Conservation (phyloP, 768 basidiomycete species). For the Fibroporia radiculosa region DNA sequence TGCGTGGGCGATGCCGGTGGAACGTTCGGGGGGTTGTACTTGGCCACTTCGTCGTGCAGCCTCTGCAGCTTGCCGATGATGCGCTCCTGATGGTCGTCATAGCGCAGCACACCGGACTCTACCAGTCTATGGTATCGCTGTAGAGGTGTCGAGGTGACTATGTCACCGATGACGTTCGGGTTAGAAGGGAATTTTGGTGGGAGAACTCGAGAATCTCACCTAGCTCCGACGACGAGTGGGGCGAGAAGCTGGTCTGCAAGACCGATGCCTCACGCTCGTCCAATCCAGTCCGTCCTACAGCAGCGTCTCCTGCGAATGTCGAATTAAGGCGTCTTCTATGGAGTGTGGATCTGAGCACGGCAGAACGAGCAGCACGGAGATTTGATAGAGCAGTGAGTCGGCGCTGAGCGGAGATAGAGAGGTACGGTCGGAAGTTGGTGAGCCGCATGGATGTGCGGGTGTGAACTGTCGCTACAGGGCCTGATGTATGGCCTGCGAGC, state of each 20-base stretch:
- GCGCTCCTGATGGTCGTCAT: slow-evolving; percentile 77
- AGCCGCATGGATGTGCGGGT: neutral
- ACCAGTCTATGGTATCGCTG: slow-evolving; percentile 43
- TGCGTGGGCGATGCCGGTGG: slow-evolving; percentile 28
- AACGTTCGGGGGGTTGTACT: slow-evolving; percentile 65
- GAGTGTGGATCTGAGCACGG: neutral
- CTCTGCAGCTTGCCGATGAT: slow-evolving; percentile 80
- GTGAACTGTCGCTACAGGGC: no score
- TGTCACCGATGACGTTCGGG: neutral
- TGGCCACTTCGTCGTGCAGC: slow-evolving; percentile 62
- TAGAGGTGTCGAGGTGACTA: slow-evolving; percentile 17
- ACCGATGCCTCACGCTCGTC: slow-evolving; percentile 1
- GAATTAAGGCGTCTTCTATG: slow-evolving; percentile 6
- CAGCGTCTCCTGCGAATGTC: slow-evolving; percentile 3
- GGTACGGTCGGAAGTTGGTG: neutral
- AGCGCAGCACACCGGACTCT: slow-evolving; percentile 43
- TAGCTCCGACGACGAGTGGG: neutral
- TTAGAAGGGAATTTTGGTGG: neutral
- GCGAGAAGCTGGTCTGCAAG: neutral
- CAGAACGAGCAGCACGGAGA: slow-evolving; percentile 1
- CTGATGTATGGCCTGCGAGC: no score
- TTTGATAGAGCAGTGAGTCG: neutral
- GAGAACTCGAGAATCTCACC: neutral
- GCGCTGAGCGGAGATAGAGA: neutral
- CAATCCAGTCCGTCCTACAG: neutral